Percentiles rank a stretch among this genome's conserved stretches.
phyloP scores from a whole-genome alignment of 768 basidiomycete genomes.

The Tulasnella sp. region DNA sequence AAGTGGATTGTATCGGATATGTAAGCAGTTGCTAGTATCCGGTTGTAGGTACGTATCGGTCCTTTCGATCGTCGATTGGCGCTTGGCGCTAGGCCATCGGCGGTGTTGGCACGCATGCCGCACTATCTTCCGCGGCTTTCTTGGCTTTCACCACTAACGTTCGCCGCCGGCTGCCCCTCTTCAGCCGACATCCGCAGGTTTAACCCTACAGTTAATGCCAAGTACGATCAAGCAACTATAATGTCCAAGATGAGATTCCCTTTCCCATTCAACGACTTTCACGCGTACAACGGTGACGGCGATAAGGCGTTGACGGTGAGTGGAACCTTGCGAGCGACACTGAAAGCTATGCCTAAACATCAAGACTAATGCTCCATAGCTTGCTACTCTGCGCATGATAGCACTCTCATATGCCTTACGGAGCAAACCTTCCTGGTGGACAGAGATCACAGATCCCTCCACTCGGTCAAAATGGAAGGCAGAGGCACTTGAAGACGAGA shows the following conservation, averaged over 20 bases:
- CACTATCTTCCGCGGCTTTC: too few species aligned
- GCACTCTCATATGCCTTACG: conserved; percentile 22
- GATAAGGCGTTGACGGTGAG: neutral
- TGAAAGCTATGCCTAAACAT: neutral
- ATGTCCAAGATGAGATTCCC: neutral
- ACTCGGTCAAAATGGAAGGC: conserved; percentile 23
- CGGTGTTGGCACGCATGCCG: too few species aligned
- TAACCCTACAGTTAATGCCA: neutral
- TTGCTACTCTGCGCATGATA: neutral
- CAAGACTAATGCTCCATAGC: neutral
- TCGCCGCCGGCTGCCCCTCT: neutral
- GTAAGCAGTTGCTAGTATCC: too few species aligned
- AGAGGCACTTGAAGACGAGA: too few species aligned
- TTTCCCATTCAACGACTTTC: neutral
- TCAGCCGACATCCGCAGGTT: neutral
- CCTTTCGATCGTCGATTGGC: too few species aligned
- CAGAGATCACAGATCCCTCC: conserved; percentile 4
- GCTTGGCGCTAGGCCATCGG: too few species aligned
- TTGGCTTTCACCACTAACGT: too few species aligned
- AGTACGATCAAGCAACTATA: neutral
- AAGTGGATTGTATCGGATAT: too few species aligned
- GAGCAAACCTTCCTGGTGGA: conserved; percentile 19
- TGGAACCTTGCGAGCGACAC: neutral
- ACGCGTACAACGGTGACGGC: neutral
- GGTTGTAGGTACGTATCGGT: too few species aligned